These are phyloP conservation scores for Solanum chacoense DNA, from an alignment of 305 asterid genomes.

Conservation along the genomic window DNA sequence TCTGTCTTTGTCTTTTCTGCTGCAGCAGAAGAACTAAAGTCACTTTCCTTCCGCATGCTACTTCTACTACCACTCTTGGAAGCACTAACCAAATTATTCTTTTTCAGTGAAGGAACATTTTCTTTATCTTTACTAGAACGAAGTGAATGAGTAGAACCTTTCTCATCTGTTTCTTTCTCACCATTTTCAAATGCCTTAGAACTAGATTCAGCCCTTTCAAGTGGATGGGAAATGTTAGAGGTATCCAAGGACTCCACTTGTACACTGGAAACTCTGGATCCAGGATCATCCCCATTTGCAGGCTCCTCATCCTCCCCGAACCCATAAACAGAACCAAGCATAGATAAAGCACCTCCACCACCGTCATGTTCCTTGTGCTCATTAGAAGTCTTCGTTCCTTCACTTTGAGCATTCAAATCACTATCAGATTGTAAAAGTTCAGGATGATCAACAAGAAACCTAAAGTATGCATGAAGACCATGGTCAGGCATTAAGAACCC, in stretches of 20 bases:
- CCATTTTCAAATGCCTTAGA: slow-evolving; percentile 23
- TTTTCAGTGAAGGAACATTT: slow-evolving; percentile 40
- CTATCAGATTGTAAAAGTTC: slow-evolving; percentile 42
- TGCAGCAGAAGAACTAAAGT: slow-evolving; percentile 16
- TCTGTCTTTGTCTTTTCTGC: slow-evolving; percentile 24
- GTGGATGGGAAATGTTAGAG: slow-evolving; percentile 16
- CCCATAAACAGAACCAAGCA: slow-evolving; percentile 87
- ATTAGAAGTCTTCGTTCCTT: slow-evolving; percentile 12
- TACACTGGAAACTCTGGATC: slow-evolving; percentile 16
- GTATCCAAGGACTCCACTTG: not conserved
- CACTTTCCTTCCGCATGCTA: slow-evolving; percentile 26
- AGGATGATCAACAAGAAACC: slow-evolving; percentile 80
- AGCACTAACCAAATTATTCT: slow-evolving; percentile 33
- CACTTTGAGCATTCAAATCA: slow-evolving; percentile 36
- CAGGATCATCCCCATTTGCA: slow-evolving; percentile 23
- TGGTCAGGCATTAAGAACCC: slow-evolving; percentile 93
- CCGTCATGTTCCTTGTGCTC: slow-evolving; percentile 18
- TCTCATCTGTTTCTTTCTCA: slow-evolving; percentile 27
- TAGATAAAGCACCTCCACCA: slow-evolving; percentile 64
- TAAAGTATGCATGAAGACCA: slow-evolving; percentile 77
- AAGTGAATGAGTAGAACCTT: slow-evolving; percentile 17
- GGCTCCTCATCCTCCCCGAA: slow-evolving; percentile 87
- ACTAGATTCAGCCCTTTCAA: slow-evolving; percentile 24
- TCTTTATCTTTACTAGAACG: slow-evolving; percentile 28
- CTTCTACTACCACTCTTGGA: slow-evolving; percentile 32